Evolutionary conservation across 2,329 filamentous ascomycete species (phyloP), one percentile per base, ranked within the genome.

Genomic region (Sporothrix pallida): DNA sequence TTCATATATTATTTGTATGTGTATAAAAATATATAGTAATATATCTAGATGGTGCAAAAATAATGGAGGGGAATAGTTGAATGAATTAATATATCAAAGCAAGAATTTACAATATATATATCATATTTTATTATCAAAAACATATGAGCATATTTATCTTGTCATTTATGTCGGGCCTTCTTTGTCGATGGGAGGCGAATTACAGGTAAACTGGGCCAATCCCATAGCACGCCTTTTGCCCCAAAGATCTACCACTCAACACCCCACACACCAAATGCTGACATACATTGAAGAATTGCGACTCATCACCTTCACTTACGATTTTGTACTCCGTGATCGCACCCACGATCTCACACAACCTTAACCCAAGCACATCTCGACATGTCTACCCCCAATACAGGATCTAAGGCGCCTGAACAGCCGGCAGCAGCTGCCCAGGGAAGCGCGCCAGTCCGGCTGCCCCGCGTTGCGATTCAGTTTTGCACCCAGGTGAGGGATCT

Each of bases 381-480:
- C 10, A 67, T 67, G 62, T 42, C 62, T 20, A 10, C 42, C 6
- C 2, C 42, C 8, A 17, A 26, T 42, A 15, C 60, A 67, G 5
- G 42, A 10, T 48, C 3, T 20, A 26, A 26, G 9, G 48, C 26
- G 5, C 1, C 48, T 5, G 65, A 52, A 23, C 65, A 50, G 23
- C 65, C 20, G 26, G 5, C 10, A 7, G 6, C 12, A 13, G 13
- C 42, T 15, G 42, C 20, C 6, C 62, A 13, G n/a, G 48, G 42
- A 20, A 48, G 6, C 13, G 75, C 78, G 56, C 77, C 80, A 56
- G 78, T 82, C 71, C 81, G 82, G 37, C 84, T 93, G 12, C 94
- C 94, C 3, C 89, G 94, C 63, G 87, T 98, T 71, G 91, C 91
- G n/a, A 97, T 98, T 79, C 89, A 92, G 77, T 98, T 93, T 84